Percentiles rank a stretch among this genome's conserved stretches.
phyloP scores from a whole-genome alignment of 257 asterid species.

The Linderniella brevidens region DNA sequence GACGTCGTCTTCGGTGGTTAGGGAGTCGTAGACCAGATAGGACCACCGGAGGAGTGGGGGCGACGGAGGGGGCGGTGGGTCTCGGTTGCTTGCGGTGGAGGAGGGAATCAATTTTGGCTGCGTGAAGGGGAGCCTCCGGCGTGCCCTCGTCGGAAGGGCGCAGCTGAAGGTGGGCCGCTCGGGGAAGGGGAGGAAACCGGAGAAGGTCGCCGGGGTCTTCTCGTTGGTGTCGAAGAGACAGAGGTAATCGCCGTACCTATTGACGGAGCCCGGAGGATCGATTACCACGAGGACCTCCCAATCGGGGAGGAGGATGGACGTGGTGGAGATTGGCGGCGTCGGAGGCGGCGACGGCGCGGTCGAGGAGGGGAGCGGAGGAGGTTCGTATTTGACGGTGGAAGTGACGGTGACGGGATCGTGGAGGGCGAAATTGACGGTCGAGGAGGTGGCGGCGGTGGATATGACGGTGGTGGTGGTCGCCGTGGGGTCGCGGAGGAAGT shows the following conservation, averaged over 20 bases:
- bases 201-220: constrained; percentile 24
- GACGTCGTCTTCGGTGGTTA: constrained; percentile 54
- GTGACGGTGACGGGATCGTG: constrained; percentile 15
- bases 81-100: neutral
- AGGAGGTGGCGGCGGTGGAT: constrained; percentile 4
- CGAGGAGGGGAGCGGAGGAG: constrained; percentile 1
- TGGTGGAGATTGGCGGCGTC: constrained; percentile 15
- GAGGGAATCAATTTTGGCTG: constrained; percentile 31
- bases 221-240: constrained; percentile 31
- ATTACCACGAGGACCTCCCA: constrained; percentile 73
- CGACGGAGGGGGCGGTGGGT: constrained; percentile 3
- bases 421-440: constrained; percentile 11
- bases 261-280: constrained; percentile 17
- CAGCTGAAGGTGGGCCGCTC: constrained; percentile 44
- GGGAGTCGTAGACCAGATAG: constrained; percentile 46
- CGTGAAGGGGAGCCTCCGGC: constrained; percentile 31
- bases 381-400: neutral
- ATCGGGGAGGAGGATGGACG: constrained; percentile 49
- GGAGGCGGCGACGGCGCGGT: neutral
- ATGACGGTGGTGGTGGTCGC: constrained; percentile 5
- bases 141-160: constrained; percentile 20
- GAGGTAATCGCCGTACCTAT: constrained; percentile 12
- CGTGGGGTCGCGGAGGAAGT: constrained; percentile 23
- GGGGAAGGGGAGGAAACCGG: constrained; percentile 35
- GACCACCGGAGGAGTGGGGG: constrained; percentile 32